Percentiles rank a stretch among this genome's conserved stretches.
Conservation (phyloP, 1,284 basidiomycete genomes). For the Pseudozyma thailandica region DNA sequence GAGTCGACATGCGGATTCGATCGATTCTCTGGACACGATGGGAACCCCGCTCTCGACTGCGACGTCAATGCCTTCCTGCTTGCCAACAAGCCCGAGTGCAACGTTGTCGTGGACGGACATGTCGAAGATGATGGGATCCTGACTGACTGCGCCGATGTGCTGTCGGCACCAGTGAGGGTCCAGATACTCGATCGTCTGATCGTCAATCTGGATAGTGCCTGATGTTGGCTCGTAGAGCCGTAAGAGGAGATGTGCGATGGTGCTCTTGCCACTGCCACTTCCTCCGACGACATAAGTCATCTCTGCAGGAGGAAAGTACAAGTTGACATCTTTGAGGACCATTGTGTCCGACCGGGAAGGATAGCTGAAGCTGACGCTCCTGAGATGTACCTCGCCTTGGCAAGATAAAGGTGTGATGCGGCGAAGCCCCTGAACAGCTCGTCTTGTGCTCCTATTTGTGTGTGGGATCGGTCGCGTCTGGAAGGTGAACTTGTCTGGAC, state of each 20-base stretch:
- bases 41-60: constrained; percentile 41
- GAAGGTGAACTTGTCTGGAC: constrained; percentile 22
- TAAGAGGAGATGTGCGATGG: constrained; percentile 83
- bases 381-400: constrained; percentile 81
- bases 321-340: constrained; percentile 75
- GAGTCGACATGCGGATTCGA: constrained; percentile 82
- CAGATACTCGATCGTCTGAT: constrained; percentile 77
- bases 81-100: constrained; percentile 75
- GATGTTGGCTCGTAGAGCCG: constrained; percentile 75
- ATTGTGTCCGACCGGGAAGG: constrained; percentile 78
- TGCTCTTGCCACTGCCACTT: constrained; percentile 92
- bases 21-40: constrained; percentile 72
- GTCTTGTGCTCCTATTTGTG: not conserved
- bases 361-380: constrained; percentile 83
- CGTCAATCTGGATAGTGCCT: constrained; percentile 78
- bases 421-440: constrained; percentile 34
- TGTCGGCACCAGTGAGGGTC: constrained; percentile 79
- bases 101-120: constrained; percentile 88
- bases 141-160: constrained; percentile 82
- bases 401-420: constrained; percentile 57
- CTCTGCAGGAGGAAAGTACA: constrained; percentile 82
- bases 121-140: constrained; percentile 81
- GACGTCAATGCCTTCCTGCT: not conserved
- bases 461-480: not conserved
- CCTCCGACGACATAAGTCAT: constrained; percentile 92